Base-by-base conservation (phyloP, 2,329 filamentous ascomycete genomes). In the Claviceps capensis region DNA sequence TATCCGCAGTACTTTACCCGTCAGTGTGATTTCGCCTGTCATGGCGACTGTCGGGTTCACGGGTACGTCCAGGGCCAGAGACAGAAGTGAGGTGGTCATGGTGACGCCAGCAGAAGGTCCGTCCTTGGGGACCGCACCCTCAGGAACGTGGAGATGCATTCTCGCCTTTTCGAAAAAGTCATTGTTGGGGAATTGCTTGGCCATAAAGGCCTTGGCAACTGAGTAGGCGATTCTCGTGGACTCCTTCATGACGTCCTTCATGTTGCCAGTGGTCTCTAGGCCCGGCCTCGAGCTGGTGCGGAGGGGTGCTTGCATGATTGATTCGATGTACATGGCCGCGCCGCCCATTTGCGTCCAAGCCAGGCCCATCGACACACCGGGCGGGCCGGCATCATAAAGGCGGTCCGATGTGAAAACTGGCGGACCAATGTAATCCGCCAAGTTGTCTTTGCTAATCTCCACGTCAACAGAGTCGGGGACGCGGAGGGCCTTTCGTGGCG, bases 281-380 rank as follows among this genome's bases (percentile, higher is more conserved):
- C 85, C 81, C 6, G 91, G 85, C 17, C 85, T 78, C 26, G 87
- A 91, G 53, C 78, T 77, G 30, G 83, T 76, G 11, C 81, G 81
- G 47, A 97, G 77, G 0, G 86, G 81, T 54, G 83, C 86, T 65
- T 98, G 90, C 49, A 98, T 73, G 56, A 98, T 97, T 1, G 90
- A 94, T 70, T 98, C 93, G 53, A 98, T 88, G 68, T 98, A 98
- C 66, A 98, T 83, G 49, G 93, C 93, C 4, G 93, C 88, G 54
- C 93, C 93, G 55, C 93, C 93, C 80, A 98, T 88, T 63, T 89
- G 88, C 7, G 94, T 98, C 93, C 93, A 98, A 7, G 93, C 93
- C 50, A 98, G 79, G 58, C 93, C 93, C 93, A 98, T 97, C 22
- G 90, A 87, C 16, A 98, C 93, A 68, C 93, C 93, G 2, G 93